Conservation (phyloP, 352 stramenopile genomes). For the Phytopythium sindhum region DNA sequence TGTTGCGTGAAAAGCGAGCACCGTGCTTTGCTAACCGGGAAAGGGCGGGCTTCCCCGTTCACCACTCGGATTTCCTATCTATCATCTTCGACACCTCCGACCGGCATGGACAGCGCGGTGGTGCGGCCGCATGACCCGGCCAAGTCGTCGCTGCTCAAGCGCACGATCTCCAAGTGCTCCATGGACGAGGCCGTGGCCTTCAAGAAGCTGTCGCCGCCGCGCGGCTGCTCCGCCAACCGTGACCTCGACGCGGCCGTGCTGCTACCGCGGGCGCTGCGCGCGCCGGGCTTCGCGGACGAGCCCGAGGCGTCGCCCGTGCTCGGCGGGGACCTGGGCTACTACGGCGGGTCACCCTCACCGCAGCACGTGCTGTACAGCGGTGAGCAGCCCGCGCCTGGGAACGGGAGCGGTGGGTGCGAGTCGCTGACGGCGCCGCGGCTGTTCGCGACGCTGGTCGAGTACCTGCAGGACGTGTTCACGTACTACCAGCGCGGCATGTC, state of each 20-base stretch:
- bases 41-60: background rate
- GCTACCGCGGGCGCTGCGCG: constrained; percentile 23
- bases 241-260: constrained; percentile 42
- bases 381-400: constrained; percentile 2
- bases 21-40: background rate
- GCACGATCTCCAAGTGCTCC: constrained; percentile 77
- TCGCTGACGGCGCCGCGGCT: constrained; percentile 43
- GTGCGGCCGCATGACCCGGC: constrained; percentile 18
- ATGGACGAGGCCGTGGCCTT: constrained; percentile 35
- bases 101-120: constrained; percentile 6
- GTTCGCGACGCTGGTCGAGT: constrained; percentile 47
- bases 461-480: constrained; percentile 56
- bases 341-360: constrained; percentile 32
- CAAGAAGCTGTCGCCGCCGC: constrained; percentile 44
- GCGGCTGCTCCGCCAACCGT: background rate
- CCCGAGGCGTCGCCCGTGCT: constrained; percentile 35
- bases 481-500: constrained; percentile 44
- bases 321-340: constrained; percentile 15
- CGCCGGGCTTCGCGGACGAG: constrained; percentile 14
- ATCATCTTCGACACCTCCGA: too few relatives aligned
- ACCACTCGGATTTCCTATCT: too few relatives aligned
- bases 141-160: constrained; percentile 40
- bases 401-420: constrained; percentile 24
- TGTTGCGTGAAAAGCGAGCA: too few relatives aligned
- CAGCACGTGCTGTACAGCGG: constrained; percentile 28